Conservation (phyloP, 2,329 filamentous ascomycete genomes). For the Phialocephala subalpina region DNA sequence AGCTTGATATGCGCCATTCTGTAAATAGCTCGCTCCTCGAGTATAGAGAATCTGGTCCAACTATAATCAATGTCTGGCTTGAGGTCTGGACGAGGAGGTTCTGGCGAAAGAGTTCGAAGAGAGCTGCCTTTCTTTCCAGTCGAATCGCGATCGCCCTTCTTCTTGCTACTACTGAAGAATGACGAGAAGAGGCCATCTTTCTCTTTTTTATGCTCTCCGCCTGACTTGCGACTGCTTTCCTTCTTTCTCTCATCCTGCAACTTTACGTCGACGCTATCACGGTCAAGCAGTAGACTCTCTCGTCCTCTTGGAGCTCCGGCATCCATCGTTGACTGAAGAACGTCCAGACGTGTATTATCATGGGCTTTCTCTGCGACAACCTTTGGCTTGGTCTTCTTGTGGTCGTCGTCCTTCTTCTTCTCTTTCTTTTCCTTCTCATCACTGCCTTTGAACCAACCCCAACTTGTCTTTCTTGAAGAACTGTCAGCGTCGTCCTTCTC, state of each 20-base stretch:
- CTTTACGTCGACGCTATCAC: conserved; percentile 75
- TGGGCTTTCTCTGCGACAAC: conserved; percentile 64
- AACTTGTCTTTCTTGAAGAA: conserved; percentile 74
- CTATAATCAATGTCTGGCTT: conserved; percentile 93
- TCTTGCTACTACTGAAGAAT: conserved; percentile 89
- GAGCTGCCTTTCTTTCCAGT: conserved; percentile 76
- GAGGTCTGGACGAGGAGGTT: conserved; percentile 76
- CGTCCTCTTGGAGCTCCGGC: conserved; percentile 67
- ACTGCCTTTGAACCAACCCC: conserved; percentile 83
- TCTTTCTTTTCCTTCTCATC: conserved; percentile 80
- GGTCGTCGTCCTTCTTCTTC: conserved; percentile 65
- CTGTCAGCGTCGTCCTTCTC: conserved; percentile 71
- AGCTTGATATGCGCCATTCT: conserved; percentile 99
- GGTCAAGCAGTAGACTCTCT: conserved; percentile 85
- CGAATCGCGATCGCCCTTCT: conserved; percentile 81
- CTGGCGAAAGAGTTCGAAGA: conserved; percentile 80
- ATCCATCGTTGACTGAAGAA: conserved; percentile 89
- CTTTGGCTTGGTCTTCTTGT: conserved; percentile 74
- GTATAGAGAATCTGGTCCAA: conserved; percentile 93
- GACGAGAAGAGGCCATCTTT: conserved; percentile 95
- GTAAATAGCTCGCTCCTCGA: conserved; percentile 97
- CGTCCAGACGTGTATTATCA: conserved; percentile 84
- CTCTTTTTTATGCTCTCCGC: conserved; percentile 81
- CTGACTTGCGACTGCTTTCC: conserved; percentile 75
- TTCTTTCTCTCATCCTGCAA: conserved; percentile 86